Percentiles rank a stretch among this genome's conserved stretches.
These are phyloP conservation scores for Platanthera zijinensis DNA, from an alignment of 106 monocot genomes.

Conservation along the genomic window DNA sequence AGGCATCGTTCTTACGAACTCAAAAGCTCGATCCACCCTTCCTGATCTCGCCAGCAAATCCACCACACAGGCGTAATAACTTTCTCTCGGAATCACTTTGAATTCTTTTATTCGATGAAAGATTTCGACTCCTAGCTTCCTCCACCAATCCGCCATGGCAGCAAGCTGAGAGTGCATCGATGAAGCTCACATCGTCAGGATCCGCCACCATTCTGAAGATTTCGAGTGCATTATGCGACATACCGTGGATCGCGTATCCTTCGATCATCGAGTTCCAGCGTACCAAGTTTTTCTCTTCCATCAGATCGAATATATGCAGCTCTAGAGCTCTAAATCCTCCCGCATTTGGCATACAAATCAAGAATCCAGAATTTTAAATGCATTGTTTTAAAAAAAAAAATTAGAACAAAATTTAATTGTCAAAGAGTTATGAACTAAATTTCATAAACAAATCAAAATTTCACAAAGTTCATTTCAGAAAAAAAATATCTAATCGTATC, in stretches of 20 bases:
- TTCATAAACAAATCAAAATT: too few relatives aligned
- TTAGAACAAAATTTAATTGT: too few relatives aligned
- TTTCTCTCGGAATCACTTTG: conserved; percentile 26
- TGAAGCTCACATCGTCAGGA: conserved; percentile 62
- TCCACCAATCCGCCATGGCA: conserved; percentile 53
- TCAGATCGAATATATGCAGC: too few relatives aligned
- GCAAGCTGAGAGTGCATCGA: conserved; percentile 49
- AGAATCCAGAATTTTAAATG: too few relatives aligned
- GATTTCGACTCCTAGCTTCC: conserved; percentile 42
- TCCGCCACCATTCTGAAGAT: conserved; percentile 31
- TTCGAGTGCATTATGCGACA: conserved; percentile 28
- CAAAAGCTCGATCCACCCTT: conserved; percentile 36
- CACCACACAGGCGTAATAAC: conserved; percentile 46
- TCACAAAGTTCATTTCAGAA: too few relatives aligned
- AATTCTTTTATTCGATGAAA: conserved; percentile 37
- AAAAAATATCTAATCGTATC: too few relatives aligned
- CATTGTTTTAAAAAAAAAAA: too few relatives aligned
- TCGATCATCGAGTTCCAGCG: too few relatives aligned
- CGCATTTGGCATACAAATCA: too few relatives aligned
- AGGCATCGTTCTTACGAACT: conserved; percentile 32
- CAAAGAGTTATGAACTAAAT: too few relatives aligned
- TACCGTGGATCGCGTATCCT: conserved; percentile 53
- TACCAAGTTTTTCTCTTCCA: too few relatives aligned
- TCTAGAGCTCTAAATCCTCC: too few relatives aligned
- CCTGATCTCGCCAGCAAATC: conserved; percentile 51